These are phyloP conservation scores for Hericium alpestre DNA, from an alignment of 768 basidiomycete genomes.

Conservation along the genomic window DNA sequence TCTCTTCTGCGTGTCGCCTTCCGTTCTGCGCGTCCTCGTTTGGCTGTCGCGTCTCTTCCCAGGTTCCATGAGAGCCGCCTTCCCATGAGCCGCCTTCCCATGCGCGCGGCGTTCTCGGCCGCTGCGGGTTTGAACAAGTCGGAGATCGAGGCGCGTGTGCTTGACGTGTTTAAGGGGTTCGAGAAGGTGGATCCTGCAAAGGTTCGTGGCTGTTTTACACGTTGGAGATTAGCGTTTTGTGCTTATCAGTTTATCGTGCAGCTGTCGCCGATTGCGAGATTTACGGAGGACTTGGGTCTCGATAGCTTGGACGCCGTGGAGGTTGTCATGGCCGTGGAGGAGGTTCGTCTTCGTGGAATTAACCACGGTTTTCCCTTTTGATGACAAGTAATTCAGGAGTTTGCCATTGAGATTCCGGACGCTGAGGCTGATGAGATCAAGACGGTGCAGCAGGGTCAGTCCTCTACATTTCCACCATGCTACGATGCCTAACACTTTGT, in stretches of 20 bases:
- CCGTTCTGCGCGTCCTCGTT: slow-evolving; percentile 25
- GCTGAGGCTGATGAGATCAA: slow-evolving; percentile 91
- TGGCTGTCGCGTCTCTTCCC: slow-evolving; percentile 16
- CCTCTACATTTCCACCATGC: neutral
- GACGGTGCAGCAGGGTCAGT: slow-evolving; percentile 80
- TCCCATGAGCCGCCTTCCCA: slow-evolving; percentile 18
- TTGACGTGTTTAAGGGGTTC: slow-evolving; percentile 79
- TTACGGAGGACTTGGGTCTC: slow-evolving; percentile 76
- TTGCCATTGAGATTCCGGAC: slow-evolving; percentile 95
- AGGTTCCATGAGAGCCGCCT: slow-evolving; percentile 16
- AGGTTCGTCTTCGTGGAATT: slow-evolving; percentile 32
- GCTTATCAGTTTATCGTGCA: slow-evolving; percentile 18
- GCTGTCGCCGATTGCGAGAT: slow-evolving; percentile 58
- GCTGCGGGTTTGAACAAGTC: slow-evolving; percentile 55
- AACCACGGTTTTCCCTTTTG: neutral
- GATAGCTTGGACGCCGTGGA: slow-evolving; percentile 97
- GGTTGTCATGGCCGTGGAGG: slow-evolving; percentile 98
- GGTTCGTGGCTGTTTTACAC: slow-evolving; percentile 25
- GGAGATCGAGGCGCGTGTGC: slow-evolving; percentile 60
- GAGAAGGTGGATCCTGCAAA: slow-evolving; percentile 79
- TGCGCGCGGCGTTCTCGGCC: slow-evolving; percentile 53
- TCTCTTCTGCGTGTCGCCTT: slow-evolving; percentile 10
- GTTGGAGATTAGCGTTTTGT: neutral
- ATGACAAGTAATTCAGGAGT: slow-evolving; percentile 55
- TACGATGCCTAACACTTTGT: neutral